phyloP scores from a whole-genome alignment of 495 filamentous ascomycete genomes.

The Annulohypoxylon maeteangense region DNA sequence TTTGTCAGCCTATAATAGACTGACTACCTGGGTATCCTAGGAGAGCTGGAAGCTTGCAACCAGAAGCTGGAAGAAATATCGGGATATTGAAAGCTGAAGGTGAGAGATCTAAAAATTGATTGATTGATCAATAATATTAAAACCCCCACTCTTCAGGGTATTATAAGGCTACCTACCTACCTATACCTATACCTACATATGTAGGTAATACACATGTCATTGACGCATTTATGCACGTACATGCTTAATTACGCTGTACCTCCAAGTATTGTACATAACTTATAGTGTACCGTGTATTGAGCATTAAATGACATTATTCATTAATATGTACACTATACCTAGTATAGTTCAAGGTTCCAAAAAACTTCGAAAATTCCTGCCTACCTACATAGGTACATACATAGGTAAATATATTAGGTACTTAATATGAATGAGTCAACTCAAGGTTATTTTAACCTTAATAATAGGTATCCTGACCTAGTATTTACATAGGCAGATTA shows the following conservation, averaged over 20 bases:
- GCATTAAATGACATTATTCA: no score
- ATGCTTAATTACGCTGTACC: no score
- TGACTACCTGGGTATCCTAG: not conserved
- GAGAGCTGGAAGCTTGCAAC: no score
- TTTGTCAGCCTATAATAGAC: slow-evolving; percentile 15
- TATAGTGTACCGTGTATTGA: not conserved
- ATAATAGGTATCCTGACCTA: no score
- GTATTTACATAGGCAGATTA: no score
- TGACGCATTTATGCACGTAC: not conserved
- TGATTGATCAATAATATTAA: not conserved
- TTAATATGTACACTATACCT: no score
- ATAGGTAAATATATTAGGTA: no score
- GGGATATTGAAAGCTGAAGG: not conserved
- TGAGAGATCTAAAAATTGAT: not conserved
- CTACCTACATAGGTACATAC: not conserved
- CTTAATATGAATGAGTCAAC: not conserved
- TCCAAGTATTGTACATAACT: not conserved
- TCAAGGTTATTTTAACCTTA: not conserved
- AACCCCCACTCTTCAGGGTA: no score
- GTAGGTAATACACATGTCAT: not conserved
- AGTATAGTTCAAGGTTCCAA: no score
- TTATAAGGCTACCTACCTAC: no score
- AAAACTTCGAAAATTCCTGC: not conserved
- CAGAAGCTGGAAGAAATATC: not conserved
- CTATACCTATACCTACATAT: no score